These are phyloP conservation scores for Cystofilobasidium macerans DNA, from an alignment of 768 basidiomycete genomes.

Conservation along the genomic window DNA sequence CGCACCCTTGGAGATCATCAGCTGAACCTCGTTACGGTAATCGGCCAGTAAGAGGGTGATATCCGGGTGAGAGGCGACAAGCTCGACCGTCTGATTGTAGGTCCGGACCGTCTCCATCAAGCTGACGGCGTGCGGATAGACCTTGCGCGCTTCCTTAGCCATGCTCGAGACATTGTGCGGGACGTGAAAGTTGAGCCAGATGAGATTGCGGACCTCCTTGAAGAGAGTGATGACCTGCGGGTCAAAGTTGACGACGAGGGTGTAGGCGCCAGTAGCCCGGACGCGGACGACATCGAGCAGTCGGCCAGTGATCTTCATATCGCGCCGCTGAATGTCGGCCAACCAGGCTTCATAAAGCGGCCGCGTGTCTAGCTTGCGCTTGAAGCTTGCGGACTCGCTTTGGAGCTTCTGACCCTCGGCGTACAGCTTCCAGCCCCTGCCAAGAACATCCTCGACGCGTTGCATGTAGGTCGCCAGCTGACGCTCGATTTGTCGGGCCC, in stretches of 20 bases:
- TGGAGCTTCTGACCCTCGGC: constrained; percentile 98
- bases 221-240: constrained; percentile 96
- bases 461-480: constrained; percentile 97
- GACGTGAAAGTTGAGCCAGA: constrained; percentile 92
- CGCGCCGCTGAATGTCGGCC: constrained; percentile 82
- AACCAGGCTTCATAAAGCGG: constrained; percentile 96
- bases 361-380: constrained; percentile 87
- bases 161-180: constrained; percentile 89
- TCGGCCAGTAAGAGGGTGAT: constrained; percentile 92
- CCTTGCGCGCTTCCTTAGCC: constrained; percentile 96
- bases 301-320: constrained; percentile 81
- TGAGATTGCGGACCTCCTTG: constrained; percentile 91
- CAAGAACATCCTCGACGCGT: constrained; percentile 91
- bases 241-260: constrained; percentile 93
- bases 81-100: constrained; percentile 85
- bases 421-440: constrained; percentile 96
- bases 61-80: constrained; percentile 79
- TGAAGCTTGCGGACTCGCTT: constrained; percentile 78
- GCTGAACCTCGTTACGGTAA: constrained; percentile 81
- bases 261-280: constrained; percentile 48
- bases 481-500: constrained; percentile 97
- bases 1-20: constrained; percentile 81
- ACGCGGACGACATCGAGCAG: constrained; percentile 66
- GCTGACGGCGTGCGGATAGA: constrained; percentile 89
- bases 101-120: constrained; percentile 97